Base-by-base conservation (phyloP, 306 rosid species). In the Medicago arabica region DNA sequence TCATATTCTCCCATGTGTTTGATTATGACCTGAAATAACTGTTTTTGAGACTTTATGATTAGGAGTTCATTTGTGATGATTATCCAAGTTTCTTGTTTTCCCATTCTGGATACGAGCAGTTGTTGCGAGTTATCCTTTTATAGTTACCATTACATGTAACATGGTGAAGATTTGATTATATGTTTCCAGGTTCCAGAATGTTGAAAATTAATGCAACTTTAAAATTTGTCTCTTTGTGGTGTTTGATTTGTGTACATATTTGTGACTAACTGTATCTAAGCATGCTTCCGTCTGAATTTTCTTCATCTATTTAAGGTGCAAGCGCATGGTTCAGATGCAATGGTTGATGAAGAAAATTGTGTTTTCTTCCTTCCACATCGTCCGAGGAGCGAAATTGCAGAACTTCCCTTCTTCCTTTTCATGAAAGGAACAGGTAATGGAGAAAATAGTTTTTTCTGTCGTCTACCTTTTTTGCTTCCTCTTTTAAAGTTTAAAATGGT, bases 371-470 rank as follows among this genome's bases (percentile, higher is more conserved):
- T 95, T 69, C 99, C 99, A 0, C 99, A 95, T 75, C 97, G 99
- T 51, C 97, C 99, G 18, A 84, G 99, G 79, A 87, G 93, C 65
- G 85, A 81, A 84, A 85, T 95, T 70, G 70, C 85, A 34, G 97
- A 95, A 78, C 86, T 75, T 53, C 99, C 99, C 8, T 86, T 95
- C 80, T 95, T 95, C 76, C 99, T 95, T 71, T 95, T 95, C 88
- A 95, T 95, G 99, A 95, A 92, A 89, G 99, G 99, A 86, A 95
- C 99, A 87, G 97, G 98, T 94, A 86, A 83, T 13, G 62, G 51
- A 63, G 75, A 71, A 70, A 76, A 15, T 6, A 0, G 34, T 10
- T 18, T 67, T 13, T 21, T 9, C 4, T 9, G 63, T 57, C 11
- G 1, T 6, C 1, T 11, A 3, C 18, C 43, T 61, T 7, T 67